Evolutionary conservation across 1,139 yeast species (phyloP).

Genomic region (Diutina catenulata): DNA sequence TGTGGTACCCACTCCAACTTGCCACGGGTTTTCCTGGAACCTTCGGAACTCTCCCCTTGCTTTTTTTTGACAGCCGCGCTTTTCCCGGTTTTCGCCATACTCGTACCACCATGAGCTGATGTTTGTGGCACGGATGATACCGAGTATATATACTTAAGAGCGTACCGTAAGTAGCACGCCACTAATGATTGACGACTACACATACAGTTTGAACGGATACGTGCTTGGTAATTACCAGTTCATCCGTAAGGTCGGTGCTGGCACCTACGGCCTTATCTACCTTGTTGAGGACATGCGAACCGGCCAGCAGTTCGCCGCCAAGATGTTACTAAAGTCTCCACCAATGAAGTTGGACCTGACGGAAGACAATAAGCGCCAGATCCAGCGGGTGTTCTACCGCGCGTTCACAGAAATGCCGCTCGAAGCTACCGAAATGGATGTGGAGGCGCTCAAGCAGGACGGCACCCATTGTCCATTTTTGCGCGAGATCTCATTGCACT

Average conservation of each 20-base stretch:
- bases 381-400: conserved; percentile 11
- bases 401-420: conserved; percentile 2
- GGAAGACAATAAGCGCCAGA: conserved; percentile 19
- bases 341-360: conserved; percentile 14
- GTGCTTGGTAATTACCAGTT: conserved; percentile 24
- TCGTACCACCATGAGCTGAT: background rate
- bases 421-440: conserved; percentile 20
- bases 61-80: background rate
- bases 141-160: background rate
- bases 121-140: background rate
- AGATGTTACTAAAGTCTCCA: conserved; percentile 48
- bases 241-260: conserved; percentile 62
- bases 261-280: conserved; percentile 82
- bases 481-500: conserved; percentile 63
- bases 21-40: no score
- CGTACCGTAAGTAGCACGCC: background rate
- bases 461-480: conserved; percentile 37
- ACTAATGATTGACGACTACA: background rate
- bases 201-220: background rate
- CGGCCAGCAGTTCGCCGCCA: conserved; percentile 53
- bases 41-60: no score
- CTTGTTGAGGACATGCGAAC: conserved; percentile 46
- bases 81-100: background rate
- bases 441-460: conserved; percentile 29
- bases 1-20: no score